Evolutionary conservation across 1,284 basidiomycete species (phyloP), one percentile per base, ranked within the genome.

Genomic region (Termitomyces sp.): DNA sequence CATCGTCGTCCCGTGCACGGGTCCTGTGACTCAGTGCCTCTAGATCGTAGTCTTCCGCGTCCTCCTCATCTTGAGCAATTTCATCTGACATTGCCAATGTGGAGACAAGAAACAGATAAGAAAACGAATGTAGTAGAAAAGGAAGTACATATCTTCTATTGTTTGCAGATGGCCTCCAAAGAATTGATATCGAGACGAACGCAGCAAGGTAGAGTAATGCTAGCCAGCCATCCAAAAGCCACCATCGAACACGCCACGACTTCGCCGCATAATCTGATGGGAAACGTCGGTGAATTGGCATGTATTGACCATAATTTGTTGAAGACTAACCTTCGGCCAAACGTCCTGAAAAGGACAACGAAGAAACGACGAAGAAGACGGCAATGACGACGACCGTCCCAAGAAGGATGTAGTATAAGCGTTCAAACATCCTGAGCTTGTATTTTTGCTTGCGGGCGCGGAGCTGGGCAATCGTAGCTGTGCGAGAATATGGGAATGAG

Each of bases 171-270:
- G 96, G 96, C 39, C 94, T 79, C 96, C 97, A 99, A 26, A 98
- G 76, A 72, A 85, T 97, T 2, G 91, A 85, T 57, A 98, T 93
- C 8, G 82, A 75, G 43, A 77, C 72, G 68, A 99, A 98, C 42
- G 88, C 85, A 31, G 77, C 70, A 46, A 94, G 80, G 67, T 93
- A 97, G 33, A 97, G 82, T 28, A 93, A 74, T 1, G 89, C 83
- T 28, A 98, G 79, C 79, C 93, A 97, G n/a, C 94, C 97, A 63
- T 99, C 97, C 40, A 99, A 79, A 13, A 99, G 74, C 82, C 94
- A 93, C 97, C 97, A 99, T 47, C 95, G 84, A 49, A 84, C 82
- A 58, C 81, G 81, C 96, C 96, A 99, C n/a, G 92, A 91, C 57
- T 88, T 86, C 1, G 95, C 90, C 6, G 91, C 88, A 65, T 96